Conservation (phyloP, 1,139 yeast genomes). For the Pichia norvegensis region DNA sequence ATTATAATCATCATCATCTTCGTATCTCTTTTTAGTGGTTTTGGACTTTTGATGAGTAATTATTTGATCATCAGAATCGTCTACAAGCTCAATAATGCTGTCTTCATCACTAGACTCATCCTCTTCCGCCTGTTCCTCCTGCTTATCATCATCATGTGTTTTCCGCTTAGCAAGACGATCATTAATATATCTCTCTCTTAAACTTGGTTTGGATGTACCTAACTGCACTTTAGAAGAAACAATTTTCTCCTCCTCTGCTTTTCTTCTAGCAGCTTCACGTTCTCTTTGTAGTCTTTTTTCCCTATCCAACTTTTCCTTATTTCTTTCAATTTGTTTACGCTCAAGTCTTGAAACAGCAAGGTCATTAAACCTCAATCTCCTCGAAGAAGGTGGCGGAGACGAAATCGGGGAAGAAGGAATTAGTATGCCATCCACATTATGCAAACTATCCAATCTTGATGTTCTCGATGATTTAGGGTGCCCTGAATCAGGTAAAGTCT, state of each 20-base stretch:
- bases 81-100: slow-evolving; percentile 4
- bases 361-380: background rate
- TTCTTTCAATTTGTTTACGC: slow-evolving; percentile 1
- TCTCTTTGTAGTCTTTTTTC: slow-evolving; percentile 17
- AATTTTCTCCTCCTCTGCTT: slow-evolving; percentile 15
- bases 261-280: slow-evolving; percentile 9
- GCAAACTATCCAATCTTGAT: background rate
- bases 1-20: slow-evolving; percentile 11
- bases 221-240: slow-evolving; percentile 15
- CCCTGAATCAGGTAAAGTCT: slow-evolving; percentile 13
- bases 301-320: slow-evolving; percentile 26
- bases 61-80: slow-evolving; percentile 11
- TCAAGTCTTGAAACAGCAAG: background rate
- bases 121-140: slow-evolving; percentile 7
- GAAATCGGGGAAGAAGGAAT: slow-evolving; percentile 20
- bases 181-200: slow-evolving; percentile 10
- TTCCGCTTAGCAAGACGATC: slow-evolving; percentile 2
- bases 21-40: slow-evolving; percentile 2
- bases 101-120: slow-evolving; percentile 6
- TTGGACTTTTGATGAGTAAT: background rate
- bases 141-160: background rate
- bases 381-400: background rate
- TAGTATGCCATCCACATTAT: background rate
- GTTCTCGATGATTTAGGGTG: background rate
- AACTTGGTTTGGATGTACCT: slow-evolving; percentile 4